Conservation (phyloP, 116 monocot species). For the Zostera marina region DNA sequence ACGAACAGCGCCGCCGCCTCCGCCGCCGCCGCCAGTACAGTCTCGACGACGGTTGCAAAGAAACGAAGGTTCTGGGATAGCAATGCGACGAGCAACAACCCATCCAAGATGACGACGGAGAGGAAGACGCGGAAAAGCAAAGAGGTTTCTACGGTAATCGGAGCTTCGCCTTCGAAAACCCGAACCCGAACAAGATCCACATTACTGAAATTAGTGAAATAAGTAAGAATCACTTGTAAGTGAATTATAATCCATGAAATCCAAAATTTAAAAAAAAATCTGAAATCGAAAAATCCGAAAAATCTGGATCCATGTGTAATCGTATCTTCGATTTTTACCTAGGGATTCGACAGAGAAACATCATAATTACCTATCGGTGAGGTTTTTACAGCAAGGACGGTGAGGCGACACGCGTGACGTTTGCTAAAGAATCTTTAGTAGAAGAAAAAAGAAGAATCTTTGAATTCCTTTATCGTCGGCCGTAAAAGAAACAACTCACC, state of each 20-base stretch:
- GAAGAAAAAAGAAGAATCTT: constrained; percentile 1
- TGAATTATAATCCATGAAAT: not conserved
- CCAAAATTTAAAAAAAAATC: too few relatives aligned
- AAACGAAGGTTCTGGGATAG: constrained; percentile 94
- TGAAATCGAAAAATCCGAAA: too few relatives aligned
- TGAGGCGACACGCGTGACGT: too few relatives aligned
- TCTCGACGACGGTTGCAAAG: constrained; percentile 49
- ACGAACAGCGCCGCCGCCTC: not conserved
- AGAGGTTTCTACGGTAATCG: constrained; percentile 1
- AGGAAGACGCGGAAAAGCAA: constrained; percentile 52
- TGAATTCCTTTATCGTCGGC: too few relatives aligned
- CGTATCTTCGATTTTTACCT: too few relatives aligned
- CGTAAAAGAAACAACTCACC: too few relatives aligned
- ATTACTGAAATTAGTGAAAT: not conserved
- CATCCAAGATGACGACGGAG: constrained; percentile 24
- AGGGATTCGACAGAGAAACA: too few relatives aligned
- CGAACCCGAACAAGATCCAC: constrained; percentile 61
- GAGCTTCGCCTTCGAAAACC: constrained; percentile 44
- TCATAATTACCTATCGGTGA: too few relatives aligned
- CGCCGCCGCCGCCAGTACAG: constrained; percentile 36
- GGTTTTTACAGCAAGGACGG: not conserved
- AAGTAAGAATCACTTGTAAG: not conserved
- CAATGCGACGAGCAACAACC: constrained; percentile 51
- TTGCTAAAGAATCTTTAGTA: not conserved
- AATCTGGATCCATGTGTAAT: too few relatives aligned